Base-by-base conservation (phyloP, 345 rosid genomes). In the Aquilaria yunnanensis region DNA sequence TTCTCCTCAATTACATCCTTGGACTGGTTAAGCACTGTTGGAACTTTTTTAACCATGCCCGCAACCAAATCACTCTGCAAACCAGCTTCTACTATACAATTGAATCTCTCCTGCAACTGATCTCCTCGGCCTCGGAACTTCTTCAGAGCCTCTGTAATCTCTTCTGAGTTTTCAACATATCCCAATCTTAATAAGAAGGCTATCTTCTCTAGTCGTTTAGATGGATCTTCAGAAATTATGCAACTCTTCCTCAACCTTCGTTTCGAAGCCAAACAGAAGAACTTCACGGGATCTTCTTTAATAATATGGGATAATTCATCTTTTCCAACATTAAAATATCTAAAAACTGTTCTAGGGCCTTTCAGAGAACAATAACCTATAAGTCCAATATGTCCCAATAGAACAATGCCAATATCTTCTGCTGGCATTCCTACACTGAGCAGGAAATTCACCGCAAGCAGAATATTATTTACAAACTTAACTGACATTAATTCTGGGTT, bases 71-170 rank as follows among this genome's bases (percentile, higher is more conserved):
- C 70, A 63, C 33, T 58, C 77, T 82, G 83, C 69, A 92, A 75
- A 66, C 96, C 96, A 33, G 96, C 87, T 60, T 74, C 63, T 55
- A 87, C 78, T 9, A 92, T 77, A 73, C 90, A 92, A 75, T 89
- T 84, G 51, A 83, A 87, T 70, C 98, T 87, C 82, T 92, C 98
- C 75, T 87, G 96, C 53, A 92, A 67, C 60, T 82, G 90, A 77
- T 89, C 90, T 30, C 90, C 95, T 74, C 92, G 80, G 47, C 95
- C 96, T 70, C 92, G 77, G 62, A 89, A 92, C 80, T 72, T 73
- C 69, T 75, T 87, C 66, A 77, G 66, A 58, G 96, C 91, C 63
- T 70, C 82, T 49, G 70, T 66, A 89, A 89, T 84, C 78, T 89
- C 96, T 50, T 89, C 98, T 0, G 96, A 85, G 81, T 85, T 89